phyloP scores from a whole-genome alignment of 768 basidiomycete species.

The Neoboletus magnificus region DNA sequence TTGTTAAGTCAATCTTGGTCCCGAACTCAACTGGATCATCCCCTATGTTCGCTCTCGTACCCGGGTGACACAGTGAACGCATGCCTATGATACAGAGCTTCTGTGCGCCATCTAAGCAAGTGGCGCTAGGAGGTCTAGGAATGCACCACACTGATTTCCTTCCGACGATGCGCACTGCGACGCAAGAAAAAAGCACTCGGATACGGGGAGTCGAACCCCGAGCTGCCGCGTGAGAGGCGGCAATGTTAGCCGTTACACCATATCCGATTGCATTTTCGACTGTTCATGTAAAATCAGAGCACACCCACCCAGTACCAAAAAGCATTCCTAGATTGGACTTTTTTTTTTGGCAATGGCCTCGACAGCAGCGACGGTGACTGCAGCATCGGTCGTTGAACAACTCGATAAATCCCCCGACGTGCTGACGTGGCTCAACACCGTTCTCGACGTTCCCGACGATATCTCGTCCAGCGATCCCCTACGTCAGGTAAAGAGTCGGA shows the following conservation, averaged over 20 bases:
- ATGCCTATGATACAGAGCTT: too few species aligned
- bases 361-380: slow-evolving; percentile 20
- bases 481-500: background rate
- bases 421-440: slow-evolving; percentile 70
- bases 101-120: too few species aligned
- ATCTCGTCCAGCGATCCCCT: slow-evolving; percentile 36
- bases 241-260: slow-evolving; percentile 69
- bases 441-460: slow-evolving; percentile 39
- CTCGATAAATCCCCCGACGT: slow-evolving; percentile 61
- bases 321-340: background rate
- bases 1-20: too few species aligned
- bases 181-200: background rate
- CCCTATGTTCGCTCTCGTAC: too few species aligned
- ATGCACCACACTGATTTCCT: too few species aligned
- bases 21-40: too few species aligned
- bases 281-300: too few species aligned
- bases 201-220: slow-evolving; percentile 10
- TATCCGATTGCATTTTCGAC: slow-evolving; percentile 36
- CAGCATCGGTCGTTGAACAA: slow-evolving; percentile 47
- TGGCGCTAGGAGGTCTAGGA: too few species aligned
- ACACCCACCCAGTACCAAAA: too few species aligned
- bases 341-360: slow-evolving; percentile 18
- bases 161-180: too few species aligned
- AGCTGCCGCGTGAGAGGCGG: slow-evolving; percentile 56
- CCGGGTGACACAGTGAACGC: too few species aligned